Evolutionary conservation across 2,329 filamentous ascomycete genomes (phyloP), one percentile per base, ranked within the genome.

Genomic region (Colletotrichum spaethianum): DNA sequence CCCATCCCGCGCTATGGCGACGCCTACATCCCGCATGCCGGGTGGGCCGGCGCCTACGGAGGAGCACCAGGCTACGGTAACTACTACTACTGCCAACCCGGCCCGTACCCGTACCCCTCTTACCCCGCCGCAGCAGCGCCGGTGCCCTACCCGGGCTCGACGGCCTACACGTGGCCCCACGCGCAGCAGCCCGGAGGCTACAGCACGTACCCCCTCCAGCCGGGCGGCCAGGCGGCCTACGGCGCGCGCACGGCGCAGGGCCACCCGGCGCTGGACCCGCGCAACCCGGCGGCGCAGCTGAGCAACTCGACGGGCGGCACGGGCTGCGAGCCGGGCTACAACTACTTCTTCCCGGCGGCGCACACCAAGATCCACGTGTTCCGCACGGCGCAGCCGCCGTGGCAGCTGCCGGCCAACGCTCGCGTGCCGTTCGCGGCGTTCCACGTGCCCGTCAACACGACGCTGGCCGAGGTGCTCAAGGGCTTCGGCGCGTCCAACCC

Each of bases 351-450:
- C 80, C 86, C 88, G 0, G 76, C 81, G 0, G 84, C 88, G 73
- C 88, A 91, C 78, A 89, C 88, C 38, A 91, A 89, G 74, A 82
- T 91, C 8, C 89, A 91, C 75, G 83, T 92, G 3, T 85, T 92
- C 79, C 86, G 86, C 74, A 84, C 85, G 11, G 75, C 80, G 20
- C 82, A 78, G 0, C 82, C 87, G 0, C 90, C 90, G 0, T 92
- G 90, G 90, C 84, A 87, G 74, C 78, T 86, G 8, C 83, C 80
- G 0, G 76, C 79, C 26, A 84, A 81, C 61, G 82, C 80, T 40
- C 77, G 80, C 73, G 82, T 88, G 44, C 77, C 82, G 0, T 88
- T 89, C 76, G 82, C 85, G 61, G 85, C 86, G 0, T 83, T 85
- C 38, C 85, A 88, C 59, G 86, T 91, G 0, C 89, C 91, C 0